Evolutionary conservation across 2,329 filamentous ascomycete genomes (phyloP).

Genomic region (Penicillium occitanis): DNA sequence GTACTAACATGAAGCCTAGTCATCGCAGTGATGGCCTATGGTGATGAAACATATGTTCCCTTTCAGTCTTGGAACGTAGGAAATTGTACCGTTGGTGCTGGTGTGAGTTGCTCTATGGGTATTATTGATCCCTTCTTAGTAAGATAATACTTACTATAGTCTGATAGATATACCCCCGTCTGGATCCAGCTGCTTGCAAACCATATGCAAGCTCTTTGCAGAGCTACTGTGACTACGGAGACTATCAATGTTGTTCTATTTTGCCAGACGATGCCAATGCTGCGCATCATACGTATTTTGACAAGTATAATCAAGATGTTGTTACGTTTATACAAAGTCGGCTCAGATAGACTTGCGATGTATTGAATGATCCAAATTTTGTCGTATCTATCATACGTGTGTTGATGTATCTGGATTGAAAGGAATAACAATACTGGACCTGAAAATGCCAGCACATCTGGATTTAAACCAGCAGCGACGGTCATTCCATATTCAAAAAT

Average conservation of each 20-base stretch:
- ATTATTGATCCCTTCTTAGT: too few relatives aligned
- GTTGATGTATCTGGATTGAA: background rate
- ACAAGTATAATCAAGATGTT: background rate
- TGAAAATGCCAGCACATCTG: background rate
- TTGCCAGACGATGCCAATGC: background rate
- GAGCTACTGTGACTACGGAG: slow-evolving; percentile 7
- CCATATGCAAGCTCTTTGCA: background rate
- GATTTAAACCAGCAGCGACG: background rate
- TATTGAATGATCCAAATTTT: background rate
- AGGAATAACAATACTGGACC: too few relatives aligned
- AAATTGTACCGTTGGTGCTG: slow-evolving; percentile 1
- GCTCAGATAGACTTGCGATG: background rate
- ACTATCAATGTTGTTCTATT: slow-evolving; percentile 1
- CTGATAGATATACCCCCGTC: slow-evolving; percentile 10
- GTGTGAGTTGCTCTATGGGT: background rate
- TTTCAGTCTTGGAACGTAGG: background rate
- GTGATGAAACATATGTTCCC: background rate
- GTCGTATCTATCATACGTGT: background rate
- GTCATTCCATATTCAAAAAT: background rate
- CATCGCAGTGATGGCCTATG: background rate
- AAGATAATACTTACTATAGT: background rate
- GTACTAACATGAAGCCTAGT: background rate
- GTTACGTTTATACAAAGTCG: background rate
- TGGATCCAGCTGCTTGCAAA: background rate
- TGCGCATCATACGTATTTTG: slow-evolving; percentile 4